Evolutionary conservation across 2,329 filamentous ascomycete species (phyloP).

Genomic region (Colletotrichum acutatum): DNA sequence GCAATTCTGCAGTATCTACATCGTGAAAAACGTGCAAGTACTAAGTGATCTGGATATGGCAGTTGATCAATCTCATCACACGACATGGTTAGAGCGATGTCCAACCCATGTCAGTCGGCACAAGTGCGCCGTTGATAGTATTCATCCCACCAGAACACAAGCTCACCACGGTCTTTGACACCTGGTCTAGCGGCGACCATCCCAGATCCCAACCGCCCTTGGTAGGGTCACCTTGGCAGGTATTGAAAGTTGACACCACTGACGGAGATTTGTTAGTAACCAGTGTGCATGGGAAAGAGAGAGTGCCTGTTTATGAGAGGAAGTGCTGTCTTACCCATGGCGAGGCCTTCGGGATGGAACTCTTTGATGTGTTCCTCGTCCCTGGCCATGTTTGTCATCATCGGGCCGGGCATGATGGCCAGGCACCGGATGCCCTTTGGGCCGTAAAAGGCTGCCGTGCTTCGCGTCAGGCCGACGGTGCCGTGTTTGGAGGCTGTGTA

Average conservation of each 20-base stretch:
- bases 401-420: constrained; percentile 58
- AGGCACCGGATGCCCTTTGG: constrained; percentile 57
- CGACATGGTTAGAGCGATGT: background rate
- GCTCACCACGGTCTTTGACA: constrained; percentile 22
- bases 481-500: constrained; percentile 67
- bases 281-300: background rate
- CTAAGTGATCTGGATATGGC: too few species aligned
- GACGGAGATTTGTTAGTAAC: too few species aligned
- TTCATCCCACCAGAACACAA: constrained; percentile 28
- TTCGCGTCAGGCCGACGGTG: constrained; percentile 64
- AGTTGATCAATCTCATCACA: too few species aligned
- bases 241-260: constrained; percentile 21
- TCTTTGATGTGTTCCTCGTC: background rate
- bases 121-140: constrained; percentile 25
- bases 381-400: constrained; percentile 63
- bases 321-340: background rate
- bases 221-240: background rate
- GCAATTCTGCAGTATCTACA: too few species aligned
- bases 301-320: too few species aligned
- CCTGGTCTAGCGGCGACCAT: constrained; percentile 18
- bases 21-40: too few species aligned
- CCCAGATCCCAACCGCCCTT: constrained; percentile 21
- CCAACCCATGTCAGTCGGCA: constrained; percentile 29
- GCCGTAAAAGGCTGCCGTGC: constrained; percentile 66
- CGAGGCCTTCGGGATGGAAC: constrained; percentile 11